Base-by-base conservation (phyloP, 331 rosid species). In the Telfairia occidentalis region DNA sequence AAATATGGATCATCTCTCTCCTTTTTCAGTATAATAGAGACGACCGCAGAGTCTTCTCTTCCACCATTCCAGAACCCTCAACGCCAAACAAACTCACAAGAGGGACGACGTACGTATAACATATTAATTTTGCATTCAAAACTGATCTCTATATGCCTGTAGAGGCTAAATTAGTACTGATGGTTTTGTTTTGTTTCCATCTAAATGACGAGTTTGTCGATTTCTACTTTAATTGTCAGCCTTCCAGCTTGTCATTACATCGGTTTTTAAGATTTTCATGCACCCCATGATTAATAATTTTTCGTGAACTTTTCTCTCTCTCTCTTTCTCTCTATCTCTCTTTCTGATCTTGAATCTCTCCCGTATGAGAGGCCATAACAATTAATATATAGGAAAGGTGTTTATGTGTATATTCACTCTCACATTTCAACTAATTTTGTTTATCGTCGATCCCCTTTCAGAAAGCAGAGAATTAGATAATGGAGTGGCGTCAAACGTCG, bases 181-280 rank as follows among this genome's bases (percentile, higher is more conserved):
- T 34, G 49, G 21, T 64, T 64, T 64, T 10, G 29, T 5, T 37
- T 64, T n/a, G 71, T 63, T 48, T 35, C 42, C 34, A 18, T 28
- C 8, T n/a, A 2, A 63, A 32, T 15, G 7, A n/a, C 45, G 28
- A n/a, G 8, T 37, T 37, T 63, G 48, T 63, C 71, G 8, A 35
- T 37, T 64, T 64, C 18, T 37, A 19, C 71, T 64, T 64, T 64
- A 35, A n/a, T 64, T 37, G 48, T 64, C 71, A 37, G 18, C 71
- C 71, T 64, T 64, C 71, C 71, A 64, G 49, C 30, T 64, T 64
- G 71, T 64, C 71, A 64, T n/a, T n/a, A 1, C 71, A 35, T 64
- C 71, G 10, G 49, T 64, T 64, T 63, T 64, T 18, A 64, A 37
- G n/a, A 64, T 64, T 64, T 37, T 64, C 71, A 40, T 64, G 71